Conservation (phyloP, 139 green algal genomes). For the Coccomyxa sp. region DNA sequence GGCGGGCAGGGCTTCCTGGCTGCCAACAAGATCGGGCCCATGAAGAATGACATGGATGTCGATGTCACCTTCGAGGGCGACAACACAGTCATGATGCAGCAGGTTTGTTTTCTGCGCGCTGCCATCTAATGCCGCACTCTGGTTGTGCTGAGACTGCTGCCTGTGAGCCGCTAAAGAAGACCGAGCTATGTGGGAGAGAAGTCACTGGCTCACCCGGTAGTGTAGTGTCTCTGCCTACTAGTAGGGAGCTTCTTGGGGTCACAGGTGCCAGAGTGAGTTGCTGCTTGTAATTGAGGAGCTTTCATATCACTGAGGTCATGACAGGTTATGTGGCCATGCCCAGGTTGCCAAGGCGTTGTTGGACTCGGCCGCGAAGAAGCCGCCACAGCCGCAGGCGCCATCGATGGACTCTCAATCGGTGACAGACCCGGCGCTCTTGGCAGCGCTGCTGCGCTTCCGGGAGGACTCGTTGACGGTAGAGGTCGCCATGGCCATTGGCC, state of each 20-base stretch:
- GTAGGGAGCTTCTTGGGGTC: no score
- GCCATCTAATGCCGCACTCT: not conserved
- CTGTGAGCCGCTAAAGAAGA: not conserved
- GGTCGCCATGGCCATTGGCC: constrained; percentile 39
- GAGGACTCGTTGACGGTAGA: constrained; percentile 23
- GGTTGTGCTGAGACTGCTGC: not conserved
- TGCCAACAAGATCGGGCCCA: constrained; percentile 78
- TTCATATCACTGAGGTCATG: not conserved
- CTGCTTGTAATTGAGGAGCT: not conserved
- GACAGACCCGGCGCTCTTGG: not conserved
- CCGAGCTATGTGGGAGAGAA: not conserved
- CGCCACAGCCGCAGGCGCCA: constrained; percentile 3
- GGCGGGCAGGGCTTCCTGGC: constrained; percentile 68
- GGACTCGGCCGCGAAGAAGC: constrained; percentile 25
- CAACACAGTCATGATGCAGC: constrained; percentile 93
- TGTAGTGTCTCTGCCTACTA: no score
- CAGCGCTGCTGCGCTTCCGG: constrained; percentile 45
- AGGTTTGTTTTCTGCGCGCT: constrained; percentile 25
- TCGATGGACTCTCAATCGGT: constrained; percentile 7
- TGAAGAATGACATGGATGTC: constrained; percentile 85
- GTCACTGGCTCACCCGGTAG: no score
- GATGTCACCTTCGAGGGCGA: constrained; percentile 90
- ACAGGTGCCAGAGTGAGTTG: no score
- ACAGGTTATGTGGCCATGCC: not conserved
- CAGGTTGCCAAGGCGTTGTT: constrained; percentile 34